phyloP scores from a whole-genome alignment of 345 rosid species.

The Salix brachista region DNA sequence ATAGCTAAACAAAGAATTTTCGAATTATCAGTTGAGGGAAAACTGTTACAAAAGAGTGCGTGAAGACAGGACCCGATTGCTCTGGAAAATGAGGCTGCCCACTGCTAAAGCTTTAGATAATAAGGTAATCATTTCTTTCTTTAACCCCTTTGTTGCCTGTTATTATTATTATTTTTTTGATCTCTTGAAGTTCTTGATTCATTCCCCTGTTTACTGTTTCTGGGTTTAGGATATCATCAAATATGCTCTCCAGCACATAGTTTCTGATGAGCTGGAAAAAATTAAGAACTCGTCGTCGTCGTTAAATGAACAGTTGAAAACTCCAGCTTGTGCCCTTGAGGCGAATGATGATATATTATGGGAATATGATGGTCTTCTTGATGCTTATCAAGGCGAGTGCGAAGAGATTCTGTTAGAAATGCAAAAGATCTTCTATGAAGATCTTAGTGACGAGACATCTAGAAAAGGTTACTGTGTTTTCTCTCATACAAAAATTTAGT shows the following conservation, averaged over 20 bases:
- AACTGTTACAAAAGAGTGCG: constrained; percentile 70
- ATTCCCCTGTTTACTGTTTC: neutral
- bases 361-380: constrained; percentile 75
- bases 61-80: constrained; percentile 62
- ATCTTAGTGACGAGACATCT: constrained; percentile 39
- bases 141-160: neutral
- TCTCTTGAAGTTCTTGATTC: neutral
- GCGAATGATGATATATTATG: constrained; percentile 52
- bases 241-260: constrained; percentile 62
- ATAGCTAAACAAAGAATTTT: neutral
- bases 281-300: constrained; percentile 38
- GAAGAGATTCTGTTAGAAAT: constrained; percentile 85
- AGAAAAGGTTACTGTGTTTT: constrained; percentile 30
- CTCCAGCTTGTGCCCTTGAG: constrained; percentile 9
- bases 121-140: constrained; percentile 37
- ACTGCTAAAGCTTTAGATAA: constrained; percentile 35
- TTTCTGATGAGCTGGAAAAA: constrained; percentile 64
- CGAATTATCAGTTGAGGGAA: constrained; percentile 54
- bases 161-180: neutral
- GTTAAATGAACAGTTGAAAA: constrained; percentile 15
- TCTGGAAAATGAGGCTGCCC: constrained; percentile 76
- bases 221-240: constrained; percentile 48
- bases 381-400: constrained; percentile 62
- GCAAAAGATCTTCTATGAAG: constrained; percentile 84
- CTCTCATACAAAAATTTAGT: neutral